Evolutionary conservation across 805 yeast species (phyloP), one percentile per base, ranked within the genome.

Genomic region (Saturnispora diversa): DNA sequence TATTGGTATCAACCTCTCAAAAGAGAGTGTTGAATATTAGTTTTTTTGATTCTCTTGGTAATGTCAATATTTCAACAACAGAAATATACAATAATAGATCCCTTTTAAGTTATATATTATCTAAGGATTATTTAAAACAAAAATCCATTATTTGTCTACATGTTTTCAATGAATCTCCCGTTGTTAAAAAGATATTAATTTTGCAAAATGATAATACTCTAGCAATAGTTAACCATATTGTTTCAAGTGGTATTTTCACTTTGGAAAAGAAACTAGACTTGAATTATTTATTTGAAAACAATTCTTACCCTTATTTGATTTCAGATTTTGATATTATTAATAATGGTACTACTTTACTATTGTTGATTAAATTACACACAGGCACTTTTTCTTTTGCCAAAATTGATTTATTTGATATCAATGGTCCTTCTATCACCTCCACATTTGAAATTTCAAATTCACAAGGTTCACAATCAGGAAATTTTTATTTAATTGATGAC

Each of bases 1-100:
- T 85, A 4, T 66, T 80, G 0, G 53, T 81, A 7, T 73, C 86
- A 6, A 85, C 96, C 0, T 74, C 83, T 3, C 63, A 72, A 45
- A 85, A 85, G 19, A 66, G 88, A 44, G 74, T 80, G 31, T 56
- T 80, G 5, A 64, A 84, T 31, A 53, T 85, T 2, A 65, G 79
- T 0, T 62, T 87, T 24, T 72, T 81, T 45, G 92, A 86, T 56
- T 66, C 74, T 35, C 66, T 73, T 26, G 90, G 94, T 24, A 79
- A 75, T 50, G 77, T 84, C 1, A 52, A 54, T 9, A 42, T 63
- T 10, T 46, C 44, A 19, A 42, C 35, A 8, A 30, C 40, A 15
- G 58, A 58, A 24, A 41, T 62, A 4, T 44, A 46, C 19, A 41
- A 42, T 30, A 41, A 46, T 23, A 38, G 50, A 21, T 40, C 50